These are phyloP conservation scores for Grammothele lineata DNA, from an alignment of 768 basidiomycete species.

Conservation along the genomic window DNA sequence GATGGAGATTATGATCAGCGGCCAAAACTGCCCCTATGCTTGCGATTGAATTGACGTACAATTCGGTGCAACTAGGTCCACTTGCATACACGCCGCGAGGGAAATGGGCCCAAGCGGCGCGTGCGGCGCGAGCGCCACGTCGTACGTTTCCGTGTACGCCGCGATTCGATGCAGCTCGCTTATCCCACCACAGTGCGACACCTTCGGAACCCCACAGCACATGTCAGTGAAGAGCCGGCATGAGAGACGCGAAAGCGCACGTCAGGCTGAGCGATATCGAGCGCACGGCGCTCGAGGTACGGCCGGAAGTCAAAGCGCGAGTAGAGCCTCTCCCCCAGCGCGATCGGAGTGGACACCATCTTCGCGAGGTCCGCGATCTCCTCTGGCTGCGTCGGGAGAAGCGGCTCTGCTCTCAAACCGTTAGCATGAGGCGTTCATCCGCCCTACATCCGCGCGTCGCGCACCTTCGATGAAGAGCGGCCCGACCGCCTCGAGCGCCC, in stretches of 20 bases:
- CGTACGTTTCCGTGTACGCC: constrained; percentile 59
- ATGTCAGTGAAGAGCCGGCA: not conserved
- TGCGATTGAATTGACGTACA: constrained; percentile 35
- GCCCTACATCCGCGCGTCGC: no score
- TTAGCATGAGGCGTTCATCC: not conserved
- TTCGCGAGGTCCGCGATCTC: constrained; percentile 58
- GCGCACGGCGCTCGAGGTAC: constrained; percentile 57
- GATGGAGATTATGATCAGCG: not conserved
- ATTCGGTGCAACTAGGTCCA: constrained; percentile 55
- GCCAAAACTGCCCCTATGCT: no score
- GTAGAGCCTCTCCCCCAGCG: constrained; percentile 61
- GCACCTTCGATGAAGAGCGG: constrained; percentile 65
- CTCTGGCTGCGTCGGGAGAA: constrained; percentile 55
- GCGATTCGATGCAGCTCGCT: constrained; percentile 56
- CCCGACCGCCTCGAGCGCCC: constrained; percentile 50
- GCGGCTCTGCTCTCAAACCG: constrained; percentile 37
- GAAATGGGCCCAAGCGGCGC: constrained; percentile 72
- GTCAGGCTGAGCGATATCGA: constrained; percentile 70
- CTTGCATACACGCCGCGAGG: constrained; percentile 65
- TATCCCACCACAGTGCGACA: constrained; percentile 59
- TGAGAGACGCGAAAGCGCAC: constrained; percentile 28
- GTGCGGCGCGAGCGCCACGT: constrained; percentile 68
- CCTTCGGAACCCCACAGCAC: constrained; percentile 25
- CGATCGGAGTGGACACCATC: constrained; percentile 55
- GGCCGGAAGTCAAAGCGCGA: constrained; percentile 60